Percentiles rank a stretch among this genome's conserved stretches.
These are phyloP conservation scores for Salix purpurea DNA, from an alignment of 345 rosid species.

Conservation along the genomic window DNA sequence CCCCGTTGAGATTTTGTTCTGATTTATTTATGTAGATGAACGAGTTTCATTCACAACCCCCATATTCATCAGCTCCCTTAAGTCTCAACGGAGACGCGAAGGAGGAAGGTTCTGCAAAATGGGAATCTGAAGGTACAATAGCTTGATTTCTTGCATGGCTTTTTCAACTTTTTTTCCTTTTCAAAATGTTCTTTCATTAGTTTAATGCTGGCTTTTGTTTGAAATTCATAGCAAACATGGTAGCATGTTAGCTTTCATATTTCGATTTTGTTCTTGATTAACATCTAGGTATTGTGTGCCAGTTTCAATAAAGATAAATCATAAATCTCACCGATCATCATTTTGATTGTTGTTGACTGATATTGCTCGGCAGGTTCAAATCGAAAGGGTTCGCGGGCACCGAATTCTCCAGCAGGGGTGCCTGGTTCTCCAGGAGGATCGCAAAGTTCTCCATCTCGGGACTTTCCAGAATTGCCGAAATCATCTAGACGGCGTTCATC, in stretches of 20 bases:
- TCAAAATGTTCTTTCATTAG: background rate
- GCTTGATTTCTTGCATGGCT: background rate
- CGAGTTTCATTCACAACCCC: constrained; percentile 43
- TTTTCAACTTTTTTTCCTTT: background rate
- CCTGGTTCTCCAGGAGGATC: constrained; percentile 5
- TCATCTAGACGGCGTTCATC: constrained; percentile 42
- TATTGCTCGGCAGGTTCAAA: background rate
- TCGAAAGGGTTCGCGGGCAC: constrained; percentile 12
- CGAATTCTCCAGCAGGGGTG: background rate
- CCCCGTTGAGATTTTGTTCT: background rate
- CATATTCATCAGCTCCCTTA: constrained; percentile 28
- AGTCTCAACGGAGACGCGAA: constrained; percentile 19
- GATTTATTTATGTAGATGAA: constrained; percentile 45
- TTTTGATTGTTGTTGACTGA: background rate
- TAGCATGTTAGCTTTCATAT: background rate
- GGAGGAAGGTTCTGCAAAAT: constrained; percentile 33
- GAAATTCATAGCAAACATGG: background rate
- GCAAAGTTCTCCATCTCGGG: constrained; percentile 11
- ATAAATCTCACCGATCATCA: background rate
- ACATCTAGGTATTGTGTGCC: background rate
- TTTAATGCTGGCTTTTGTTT: background rate
- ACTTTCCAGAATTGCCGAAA: constrained; percentile 33
- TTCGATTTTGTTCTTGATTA: background rate
- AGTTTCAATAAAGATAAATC: background rate
- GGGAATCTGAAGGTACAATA: constrained; percentile 48